These are phyloP conservation scores for Pulveroboletus frians DNA, from an alignment of 768 basidiomycete species.

Conservation along the genomic window DNA sequence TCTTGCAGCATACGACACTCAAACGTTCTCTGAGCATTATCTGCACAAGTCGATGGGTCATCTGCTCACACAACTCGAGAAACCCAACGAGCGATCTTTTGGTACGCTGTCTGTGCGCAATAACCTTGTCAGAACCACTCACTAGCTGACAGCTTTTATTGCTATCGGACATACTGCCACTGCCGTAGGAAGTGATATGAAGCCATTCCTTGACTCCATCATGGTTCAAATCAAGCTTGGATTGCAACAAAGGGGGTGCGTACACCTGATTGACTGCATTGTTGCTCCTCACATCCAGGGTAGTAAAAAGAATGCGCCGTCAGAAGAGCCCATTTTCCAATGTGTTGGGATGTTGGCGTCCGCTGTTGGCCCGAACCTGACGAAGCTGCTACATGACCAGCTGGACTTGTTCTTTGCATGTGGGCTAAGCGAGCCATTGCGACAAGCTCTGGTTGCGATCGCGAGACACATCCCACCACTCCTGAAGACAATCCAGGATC, in stretches of 20 bases:
- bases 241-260: conserved; percentile 81
- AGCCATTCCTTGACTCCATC: conserved; percentile 88
- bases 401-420: conserved; percentile 95
- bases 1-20: conserved; percentile 89
- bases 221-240: conserved; percentile 86
- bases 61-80: conserved; percentile 81
- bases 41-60: conserved; percentile 93
- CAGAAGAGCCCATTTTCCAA: conserved; percentile 95
- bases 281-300: not conserved
- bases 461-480: conserved; percentile 86
- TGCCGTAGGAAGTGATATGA: conserved; percentile 92
- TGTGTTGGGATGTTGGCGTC: conserved; percentile 95
- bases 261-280: not conserved
- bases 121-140: not conserved
- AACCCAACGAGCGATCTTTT: conserved; percentile 81
- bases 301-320: conserved; percentile 84
- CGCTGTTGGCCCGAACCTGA: conserved; percentile 93
- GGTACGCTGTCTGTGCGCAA: conserved; percentile 41
- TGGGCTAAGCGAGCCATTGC: conserved; percentile 85
- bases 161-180: conserved; percentile 94
- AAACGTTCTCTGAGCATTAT: conserved; percentile 86
- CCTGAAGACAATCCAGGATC: conserved; percentile 90
- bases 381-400: conserved; percentile 92
- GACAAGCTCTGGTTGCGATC: conserved; percentile 78
- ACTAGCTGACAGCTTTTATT: conserved; percentile 64